Conservation (phyloP, 2,329 filamentous ascomycete genomes). For the Epichloe brachyelytri region DNA sequence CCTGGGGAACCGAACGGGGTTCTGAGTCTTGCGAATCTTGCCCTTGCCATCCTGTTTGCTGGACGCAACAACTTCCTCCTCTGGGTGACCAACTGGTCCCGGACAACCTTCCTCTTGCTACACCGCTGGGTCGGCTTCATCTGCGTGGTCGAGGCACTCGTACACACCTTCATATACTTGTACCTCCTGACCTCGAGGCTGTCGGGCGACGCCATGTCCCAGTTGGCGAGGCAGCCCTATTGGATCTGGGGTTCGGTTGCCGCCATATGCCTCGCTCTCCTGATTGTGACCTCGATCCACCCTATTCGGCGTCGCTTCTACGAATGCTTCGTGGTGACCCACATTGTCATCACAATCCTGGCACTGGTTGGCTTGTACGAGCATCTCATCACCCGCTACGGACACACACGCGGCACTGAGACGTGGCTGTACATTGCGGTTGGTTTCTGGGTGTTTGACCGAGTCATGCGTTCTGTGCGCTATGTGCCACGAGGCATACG, state of each 20-base stretch:
- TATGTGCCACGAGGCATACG: conserved; percentile 12
- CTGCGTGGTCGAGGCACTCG: conserved; percentile 68
- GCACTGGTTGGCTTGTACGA: conserved; percentile 23
- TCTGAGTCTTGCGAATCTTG: conserved; percentile 21
- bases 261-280: conserved; percentile 14
- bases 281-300: conserved; percentile 16
- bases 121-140: conserved; percentile 40
- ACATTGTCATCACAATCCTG: conserved; percentile 19
- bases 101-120: conserved; percentile 22
- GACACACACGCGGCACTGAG: conserved; percentile 24
- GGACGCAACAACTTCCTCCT: conserved; percentile 23
- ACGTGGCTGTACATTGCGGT: conserved; percentile 22
- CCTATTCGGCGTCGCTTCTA: conserved; percentile 18
- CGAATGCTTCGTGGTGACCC: conserved; percentile 21
- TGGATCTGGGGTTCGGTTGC: conserved; percentile 23
- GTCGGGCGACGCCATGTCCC: not conserved
- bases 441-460: conserved; percentile 20
- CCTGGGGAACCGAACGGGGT: conserved; percentile 21
- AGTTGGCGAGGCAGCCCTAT: conserved; percentile 14
- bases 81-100: conserved; percentile 23
- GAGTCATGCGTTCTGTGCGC: conserved; percentile 14
- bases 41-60: conserved; percentile 20
- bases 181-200: conserved; percentile 12
- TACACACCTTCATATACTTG: conserved; percentile 22
- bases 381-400: conserved; percentile 22